Conservation (phyloP, 176 grass and related monocot species). For the Cymbopogon citratus region DNA sequence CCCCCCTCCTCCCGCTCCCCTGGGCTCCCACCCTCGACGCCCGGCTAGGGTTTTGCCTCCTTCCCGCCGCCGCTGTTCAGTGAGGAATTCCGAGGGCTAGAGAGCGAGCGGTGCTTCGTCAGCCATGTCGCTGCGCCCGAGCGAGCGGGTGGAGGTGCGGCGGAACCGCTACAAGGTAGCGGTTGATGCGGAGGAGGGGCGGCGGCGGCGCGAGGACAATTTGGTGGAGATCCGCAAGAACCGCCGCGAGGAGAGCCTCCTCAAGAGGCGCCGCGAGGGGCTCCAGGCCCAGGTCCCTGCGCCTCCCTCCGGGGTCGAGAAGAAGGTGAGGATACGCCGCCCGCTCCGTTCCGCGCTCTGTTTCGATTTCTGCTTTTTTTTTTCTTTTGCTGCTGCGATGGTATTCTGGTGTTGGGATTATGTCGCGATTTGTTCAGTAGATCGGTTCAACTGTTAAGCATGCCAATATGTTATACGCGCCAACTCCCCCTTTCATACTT, state of each 20-base stretch:
- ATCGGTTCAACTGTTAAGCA: not conserved
- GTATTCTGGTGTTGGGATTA: not conserved
- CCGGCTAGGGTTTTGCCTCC: constrained; percentile 59
- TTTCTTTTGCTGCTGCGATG: not conserved
- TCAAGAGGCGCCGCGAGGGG: constrained; percentile 91
- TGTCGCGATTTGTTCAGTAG: not conserved
- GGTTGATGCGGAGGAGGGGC: constrained; percentile 88
- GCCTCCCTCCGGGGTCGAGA: constrained; percentile 57
- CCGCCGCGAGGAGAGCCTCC: constrained; percentile 90
- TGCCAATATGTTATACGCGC: not conserved
- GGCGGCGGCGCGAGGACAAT: constrained; percentile 89
- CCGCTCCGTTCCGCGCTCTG: not conserved
- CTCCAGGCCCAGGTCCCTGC: constrained; percentile 51
- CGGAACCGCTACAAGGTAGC: constrained; percentile 92
- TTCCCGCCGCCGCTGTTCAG: not conserved
- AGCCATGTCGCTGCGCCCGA: constrained; percentile 79
- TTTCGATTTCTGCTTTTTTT: not conserved
- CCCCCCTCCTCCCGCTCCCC: not conserved
- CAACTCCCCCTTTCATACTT: not conserved
- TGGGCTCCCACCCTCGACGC: constrained; percentile 15
- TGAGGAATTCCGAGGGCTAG: not conserved
- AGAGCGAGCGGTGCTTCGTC: not conserved
- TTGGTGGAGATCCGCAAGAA: constrained; percentile 97
- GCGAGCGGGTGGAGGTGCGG: constrained; percentile 63
- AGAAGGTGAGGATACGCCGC: constrained; percentile 51